Base-by-base conservation (phyloP, 768 basidiomycete genomes). In the Hypsizygus marmoreus region DNA sequence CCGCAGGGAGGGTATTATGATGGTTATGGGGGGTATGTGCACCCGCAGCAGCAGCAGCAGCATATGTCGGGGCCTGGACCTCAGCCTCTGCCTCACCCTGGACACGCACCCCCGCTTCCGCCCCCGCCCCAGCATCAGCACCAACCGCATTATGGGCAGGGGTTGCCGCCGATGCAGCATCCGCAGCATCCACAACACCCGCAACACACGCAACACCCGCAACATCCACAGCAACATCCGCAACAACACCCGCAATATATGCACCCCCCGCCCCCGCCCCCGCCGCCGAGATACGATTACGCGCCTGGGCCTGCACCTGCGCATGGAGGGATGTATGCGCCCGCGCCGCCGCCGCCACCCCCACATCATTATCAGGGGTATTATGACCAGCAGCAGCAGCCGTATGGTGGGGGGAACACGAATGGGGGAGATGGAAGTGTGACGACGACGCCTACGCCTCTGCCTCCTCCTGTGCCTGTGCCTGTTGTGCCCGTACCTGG, bases 111-210 rank as follows among this genome's bases (percentile, higher is more conserved):
- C 4, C 37, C 40, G 4, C 24, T 29, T 3, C 28, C 40, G 23
- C 24, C 40, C 26, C 7, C 33, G 50, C 28, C 52, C 43, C n/a
- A n/a, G n/a, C 53, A 55, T 33, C 44, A 50, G 22, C 43, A 43
- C 20, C 45, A 55, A 12, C 54, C 43, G 13, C 55, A 50, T 13
- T 54, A 59, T 24, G 49, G 50, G 31, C 59, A 56, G 23, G 58
- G 47, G 34, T 58, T 49, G 3, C 54, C 54, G 20, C 59, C 45
- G 19, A 59, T 55, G 23, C 49, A 45, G 9, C 47, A 51, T 16
- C 53, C 47, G n/a, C 32, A 45, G 11, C 43, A 38, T 26, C 34
- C 46, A 12, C 40, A 46, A 34, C 46, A 46, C 14, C n/a, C 22
- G 4, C 37, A 38, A 38, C 37, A 38, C 13, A 10, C 34, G 7